Evolutionary conservation across 129 eudicot species (phyloP).

Genomic region (Lactuca sativa): DNA sequence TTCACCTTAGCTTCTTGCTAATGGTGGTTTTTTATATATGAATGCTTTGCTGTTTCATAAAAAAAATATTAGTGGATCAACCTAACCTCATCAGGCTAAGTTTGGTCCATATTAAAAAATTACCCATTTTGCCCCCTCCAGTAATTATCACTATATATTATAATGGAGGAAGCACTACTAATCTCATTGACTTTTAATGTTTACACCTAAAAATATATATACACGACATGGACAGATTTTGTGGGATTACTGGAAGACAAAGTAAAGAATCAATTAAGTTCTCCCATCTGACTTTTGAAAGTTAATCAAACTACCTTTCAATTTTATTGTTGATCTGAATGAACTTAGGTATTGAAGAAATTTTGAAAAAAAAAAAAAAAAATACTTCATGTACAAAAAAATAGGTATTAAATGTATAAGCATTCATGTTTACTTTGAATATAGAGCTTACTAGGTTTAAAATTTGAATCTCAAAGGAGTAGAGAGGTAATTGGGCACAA

Average conservation of each 20-base stretch:
- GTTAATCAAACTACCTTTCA: neutral
- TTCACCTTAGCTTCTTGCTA: no score
- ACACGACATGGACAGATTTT: neutral
- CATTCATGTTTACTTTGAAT: neutral
- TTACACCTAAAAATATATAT: neutral
- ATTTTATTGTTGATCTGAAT: no score
- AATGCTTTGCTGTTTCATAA: neutral
- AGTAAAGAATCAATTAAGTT: neutral
- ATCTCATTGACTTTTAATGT: neutral
- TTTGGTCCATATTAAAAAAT: neutral
- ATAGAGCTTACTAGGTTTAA: neutral
- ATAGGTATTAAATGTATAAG: neutral
- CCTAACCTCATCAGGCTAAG: neutral
- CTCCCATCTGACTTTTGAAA: neutral
- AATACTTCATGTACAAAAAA: neutral
- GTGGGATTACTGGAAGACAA: neutral
- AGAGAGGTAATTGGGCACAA: neutral
- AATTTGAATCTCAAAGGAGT: neutral
- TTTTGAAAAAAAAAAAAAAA: neutral
- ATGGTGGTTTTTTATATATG: no score
- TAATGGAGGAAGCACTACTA: neutral
- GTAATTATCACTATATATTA: neutral
- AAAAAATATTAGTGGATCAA: neutral
- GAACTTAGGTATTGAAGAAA: no score
- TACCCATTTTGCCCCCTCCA: slow-evolving; percentile 5